These are phyloP conservation scores for Eragrostis curvula DNA, from an alignment of 176 grass and related monocot genomes.

Conservation along the genomic window DNA sequence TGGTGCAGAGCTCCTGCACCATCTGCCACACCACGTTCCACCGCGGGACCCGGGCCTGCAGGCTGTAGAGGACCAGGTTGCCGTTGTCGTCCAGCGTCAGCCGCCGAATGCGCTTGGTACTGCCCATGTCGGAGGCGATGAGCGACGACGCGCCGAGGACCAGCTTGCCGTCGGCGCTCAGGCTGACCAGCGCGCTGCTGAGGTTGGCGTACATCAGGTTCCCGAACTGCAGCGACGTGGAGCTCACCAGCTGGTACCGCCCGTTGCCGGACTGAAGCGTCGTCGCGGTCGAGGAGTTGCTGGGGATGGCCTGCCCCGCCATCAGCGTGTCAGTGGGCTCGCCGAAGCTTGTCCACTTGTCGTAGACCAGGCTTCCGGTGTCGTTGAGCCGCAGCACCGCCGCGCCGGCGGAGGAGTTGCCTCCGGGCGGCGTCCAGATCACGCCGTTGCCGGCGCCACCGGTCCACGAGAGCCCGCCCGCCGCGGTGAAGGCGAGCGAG, in stretches of 20 bases:
- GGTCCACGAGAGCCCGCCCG: slow-evolving; percentile 49
- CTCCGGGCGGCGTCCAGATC: background rate
- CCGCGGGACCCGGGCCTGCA: background rate
- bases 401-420: background rate
- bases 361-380: slow-evolving; percentile 41
- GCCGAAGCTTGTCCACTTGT: slow-evolving; percentile 45
- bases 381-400: slow-evolving; percentile 25
- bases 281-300: background rate
- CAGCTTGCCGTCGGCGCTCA: slow-evolving; percentile 52
- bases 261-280: slow-evolving; percentile 45
- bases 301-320: slow-evolving; percentile 44
- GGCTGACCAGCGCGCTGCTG: background rate
- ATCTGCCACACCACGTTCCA: slow-evolving; percentile 71
- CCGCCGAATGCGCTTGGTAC: slow-evolving; percentile 37
- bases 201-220: slow-evolving; percentile 14
- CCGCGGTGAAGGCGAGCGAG: slow-evolving; percentile 28
- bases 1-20: slow-evolving; percentile 78
- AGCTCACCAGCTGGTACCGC: slow-evolving; percentile 35
- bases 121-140: slow-evolving; percentile 56
- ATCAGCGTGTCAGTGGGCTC: slow-evolving; percentile 64
- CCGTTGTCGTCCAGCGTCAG: slow-evolving; percentile 78
- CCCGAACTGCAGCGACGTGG: slow-evolving; percentile 24
- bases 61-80: slow-evolving; percentile 84
- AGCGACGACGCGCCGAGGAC: background rate
- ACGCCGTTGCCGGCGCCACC: background rate